These are phyloP conservation scores for Rhododendron kiyosumense DNA, from an alignment of 148 eudicot genomes.

Conservation along the genomic window DNA sequence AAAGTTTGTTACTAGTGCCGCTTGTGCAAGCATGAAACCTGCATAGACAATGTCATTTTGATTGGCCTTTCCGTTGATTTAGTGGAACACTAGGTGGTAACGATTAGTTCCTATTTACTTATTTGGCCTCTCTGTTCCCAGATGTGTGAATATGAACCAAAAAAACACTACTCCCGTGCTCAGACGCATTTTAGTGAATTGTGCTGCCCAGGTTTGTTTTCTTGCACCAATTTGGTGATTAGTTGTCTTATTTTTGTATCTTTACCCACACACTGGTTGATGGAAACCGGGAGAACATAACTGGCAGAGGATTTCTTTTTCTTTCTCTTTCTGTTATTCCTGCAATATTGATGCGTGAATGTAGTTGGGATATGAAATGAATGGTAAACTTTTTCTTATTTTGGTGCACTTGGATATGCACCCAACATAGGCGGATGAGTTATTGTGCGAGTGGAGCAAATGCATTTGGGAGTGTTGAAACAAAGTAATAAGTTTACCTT, in stretches of 20 bases:
- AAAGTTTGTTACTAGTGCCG: background rate
- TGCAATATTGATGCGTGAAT: background rate
- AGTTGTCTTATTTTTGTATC: background rate
- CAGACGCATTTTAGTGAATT: conserved; percentile 46
- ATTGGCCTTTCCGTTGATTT: background rate
- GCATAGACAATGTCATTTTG: background rate
- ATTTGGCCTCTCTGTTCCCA: background rate
- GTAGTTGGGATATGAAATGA: background rate
- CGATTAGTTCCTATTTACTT: background rate
- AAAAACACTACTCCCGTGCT: conserved; percentile 43
- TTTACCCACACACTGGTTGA: background rate
- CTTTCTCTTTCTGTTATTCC: background rate
- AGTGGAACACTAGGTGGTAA: background rate
- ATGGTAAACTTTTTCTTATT: background rate
- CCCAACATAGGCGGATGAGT: background rate
- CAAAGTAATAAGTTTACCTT: background rate
- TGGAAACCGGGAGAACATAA: background rate
- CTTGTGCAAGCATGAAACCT: conserved; percentile 4
- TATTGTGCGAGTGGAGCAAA: background rate
- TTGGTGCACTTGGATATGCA: background rate
- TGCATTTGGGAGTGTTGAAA: background rate
- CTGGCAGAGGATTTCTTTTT: background rate
- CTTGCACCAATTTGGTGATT: background rate
- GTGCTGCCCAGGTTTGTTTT: conserved; percentile 58
- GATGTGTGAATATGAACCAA: conserved; percentile 45